These are phyloP conservation scores for Yamadazyma sp. DNA, from an alignment of 1,139 yeast species.

Conservation along the genomic window DNA sequence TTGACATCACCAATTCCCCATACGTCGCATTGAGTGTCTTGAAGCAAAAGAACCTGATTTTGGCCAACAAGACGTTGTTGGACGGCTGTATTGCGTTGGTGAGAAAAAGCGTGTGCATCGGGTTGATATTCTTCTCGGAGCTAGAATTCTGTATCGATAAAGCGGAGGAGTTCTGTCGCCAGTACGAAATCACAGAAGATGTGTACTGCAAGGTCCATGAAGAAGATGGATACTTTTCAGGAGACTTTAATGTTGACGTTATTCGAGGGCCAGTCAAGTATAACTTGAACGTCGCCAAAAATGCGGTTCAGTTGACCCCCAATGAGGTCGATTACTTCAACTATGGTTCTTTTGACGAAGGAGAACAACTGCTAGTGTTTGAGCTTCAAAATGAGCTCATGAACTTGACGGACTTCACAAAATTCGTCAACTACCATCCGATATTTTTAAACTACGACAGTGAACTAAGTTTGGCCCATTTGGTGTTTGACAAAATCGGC, in stretches of 20 bases:
- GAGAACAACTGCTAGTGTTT: conserved; percentile 9
- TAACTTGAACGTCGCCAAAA: conserved; percentile 15
- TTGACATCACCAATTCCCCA: conserved; percentile 42
- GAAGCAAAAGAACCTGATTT: conserved; percentile 30
- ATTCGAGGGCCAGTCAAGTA: conserved; percentile 12
- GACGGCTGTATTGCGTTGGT: conserved; percentile 60
- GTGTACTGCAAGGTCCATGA: conserved; percentile 31
- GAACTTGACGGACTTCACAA: conserved; percentile 40
- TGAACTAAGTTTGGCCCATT: conserved; percentile 53
- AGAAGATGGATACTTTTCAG: conserved; percentile 17
- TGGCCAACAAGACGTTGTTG: conserved; percentile 43
- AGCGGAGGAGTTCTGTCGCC: conserved; percentile 31
- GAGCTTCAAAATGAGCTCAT: conserved; percentile 20
- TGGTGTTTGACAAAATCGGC: conserved; percentile 56
- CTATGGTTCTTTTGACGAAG: conserved; percentile 23
- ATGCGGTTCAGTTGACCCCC: conserved; percentile 7
- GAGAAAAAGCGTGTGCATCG: conserved; percentile 39
- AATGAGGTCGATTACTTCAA: conserved; percentile 27
- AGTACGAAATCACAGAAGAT: conserved; percentile 30
- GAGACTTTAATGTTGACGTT: conserved; percentile 10
- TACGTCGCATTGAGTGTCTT: conserved; percentile 34
- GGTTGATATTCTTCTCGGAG: conserved; percentile 53
- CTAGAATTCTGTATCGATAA: conserved; percentile 54
- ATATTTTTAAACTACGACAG: conserved; percentile 50
- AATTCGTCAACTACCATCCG: conserved; percentile 49